A percentile compares a stretch with the other conserved stretches of the same genome.
phyloP scores from a whole-genome alignment of 306 rosid species.

The Glycine latifolia region DNA sequence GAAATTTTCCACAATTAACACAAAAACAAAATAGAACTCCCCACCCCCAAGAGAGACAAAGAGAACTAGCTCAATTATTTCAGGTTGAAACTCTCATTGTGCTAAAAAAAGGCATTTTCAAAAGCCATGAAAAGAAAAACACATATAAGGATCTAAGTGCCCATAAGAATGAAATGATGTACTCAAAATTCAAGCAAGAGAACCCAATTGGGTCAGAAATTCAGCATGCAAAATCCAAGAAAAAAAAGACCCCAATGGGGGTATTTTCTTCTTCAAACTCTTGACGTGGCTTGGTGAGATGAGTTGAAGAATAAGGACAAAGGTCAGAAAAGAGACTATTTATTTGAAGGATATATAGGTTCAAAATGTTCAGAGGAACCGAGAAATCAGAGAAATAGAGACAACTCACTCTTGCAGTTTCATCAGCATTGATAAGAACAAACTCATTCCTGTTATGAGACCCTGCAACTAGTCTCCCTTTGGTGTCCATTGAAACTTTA shows the following conservation, averaged over 20 bases:
- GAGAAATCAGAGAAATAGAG: slow-evolving; percentile 21
- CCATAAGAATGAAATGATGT: slow-evolving; percentile 21
- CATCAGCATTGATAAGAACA: slow-evolving; percentile 86
- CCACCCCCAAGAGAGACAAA: background rate
- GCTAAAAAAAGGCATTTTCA: background rate
- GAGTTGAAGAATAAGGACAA: slow-evolving; percentile 24
- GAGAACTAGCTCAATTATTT: slow-evolving; percentile 17
- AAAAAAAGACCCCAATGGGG: background rate
- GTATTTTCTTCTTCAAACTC: slow-evolving; percentile 27
- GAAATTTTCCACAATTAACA: slow-evolving; percentile 4
- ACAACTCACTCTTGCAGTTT: slow-evolving; percentile 70
- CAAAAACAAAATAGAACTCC: background rate
- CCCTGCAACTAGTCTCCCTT: slow-evolving; percentile 76
- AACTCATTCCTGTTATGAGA: slow-evolving; percentile 87
- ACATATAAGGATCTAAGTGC: background rate
- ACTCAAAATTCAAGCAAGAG: background rate
- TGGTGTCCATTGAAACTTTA: slow-evolving; percentile 62
- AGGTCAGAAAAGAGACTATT: slow-evolving; percentile 16
- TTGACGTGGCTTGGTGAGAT: background rate
- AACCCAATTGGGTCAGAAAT: slow-evolving; percentile 17
- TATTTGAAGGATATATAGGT: slow-evolving; percentile 17
- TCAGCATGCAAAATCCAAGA: slow-evolving; percentile 31
- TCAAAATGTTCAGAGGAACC: slow-evolving; percentile 22
- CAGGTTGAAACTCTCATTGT: slow-evolving; percentile 19
- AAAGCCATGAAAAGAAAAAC: background rate